Percentiles rank a stretch among this genome's conserved stretches.
Conservation (phyloP, 2,329 filamentous ascomycete species). For the Colletotrichum sidae region DNA sequence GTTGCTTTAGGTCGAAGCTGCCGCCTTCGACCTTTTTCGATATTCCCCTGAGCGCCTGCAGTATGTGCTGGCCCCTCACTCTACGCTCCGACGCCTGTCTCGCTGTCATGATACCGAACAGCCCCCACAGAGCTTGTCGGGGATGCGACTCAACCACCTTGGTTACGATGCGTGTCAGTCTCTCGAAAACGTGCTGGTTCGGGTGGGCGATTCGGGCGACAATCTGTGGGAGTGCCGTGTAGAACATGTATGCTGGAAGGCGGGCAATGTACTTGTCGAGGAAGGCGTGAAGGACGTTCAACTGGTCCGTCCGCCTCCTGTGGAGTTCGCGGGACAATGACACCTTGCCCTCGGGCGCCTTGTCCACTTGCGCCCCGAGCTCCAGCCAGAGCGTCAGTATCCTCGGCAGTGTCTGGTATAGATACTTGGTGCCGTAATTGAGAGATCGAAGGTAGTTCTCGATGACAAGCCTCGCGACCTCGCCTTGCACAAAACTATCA, state of each 20-base stretch:
- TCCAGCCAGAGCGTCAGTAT: conserved; percentile 95
- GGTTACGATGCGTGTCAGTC: conserved; percentile 82
- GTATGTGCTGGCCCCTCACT: conserved; percentile 62
- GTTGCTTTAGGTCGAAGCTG: conserved; percentile 71
- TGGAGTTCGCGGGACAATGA: conserved; percentile 64
- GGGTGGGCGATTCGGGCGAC: conserved; percentile 95
- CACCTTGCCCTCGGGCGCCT: conserved; percentile 66
- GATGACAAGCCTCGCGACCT: conserved; percentile 88
- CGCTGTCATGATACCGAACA: conserved; percentile 88
- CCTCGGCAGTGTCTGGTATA: conserved; percentile 93
- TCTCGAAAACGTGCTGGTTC: conserved; percentile 79
- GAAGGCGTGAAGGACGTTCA: conserved; percentile 78
- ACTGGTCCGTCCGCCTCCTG: conserved; percentile 70
- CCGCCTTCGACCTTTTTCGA: conserved; percentile 64
- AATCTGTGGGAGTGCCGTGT: conserved; percentile 88
- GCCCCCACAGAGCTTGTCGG: conserved; percentile 90
- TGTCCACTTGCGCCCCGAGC: conserved; percentile 80
- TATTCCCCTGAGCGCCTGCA: conserved; percentile 60
- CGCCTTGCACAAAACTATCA: conserved; percentile 81
- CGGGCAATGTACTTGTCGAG: conserved; percentile 82
- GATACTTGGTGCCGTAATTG: conserved; percentile 90
- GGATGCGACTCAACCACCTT: conserved; percentile 91
- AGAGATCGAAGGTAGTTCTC: conserved; percentile 93
- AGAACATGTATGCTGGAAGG: conserved; percentile 82
- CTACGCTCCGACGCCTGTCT: conserved; percentile 76